phyloP scores from a whole-genome alignment of 331 rosid genomes.

The Pyrus hybrid region DNA sequence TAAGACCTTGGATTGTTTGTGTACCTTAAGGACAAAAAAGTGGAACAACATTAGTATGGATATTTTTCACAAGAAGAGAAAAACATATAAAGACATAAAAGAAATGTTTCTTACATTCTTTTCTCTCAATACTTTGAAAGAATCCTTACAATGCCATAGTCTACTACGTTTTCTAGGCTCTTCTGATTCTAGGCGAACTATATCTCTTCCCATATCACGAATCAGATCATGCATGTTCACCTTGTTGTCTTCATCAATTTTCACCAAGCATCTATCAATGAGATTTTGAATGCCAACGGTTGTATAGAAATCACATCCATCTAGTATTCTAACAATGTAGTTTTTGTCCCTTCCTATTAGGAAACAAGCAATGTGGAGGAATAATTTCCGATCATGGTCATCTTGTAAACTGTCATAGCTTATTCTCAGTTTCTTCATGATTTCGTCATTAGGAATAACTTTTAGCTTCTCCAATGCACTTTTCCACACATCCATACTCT shows the following conservation, averaged over 20 bases:
- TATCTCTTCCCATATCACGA: conserved; percentile 1
- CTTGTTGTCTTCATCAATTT: neutral
- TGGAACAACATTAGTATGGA: neutral
- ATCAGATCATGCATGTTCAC: conserved; percentile 1
- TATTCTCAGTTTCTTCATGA: neutral
- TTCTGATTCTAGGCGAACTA: neutral
- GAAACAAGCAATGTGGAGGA: conserved; percentile 13
- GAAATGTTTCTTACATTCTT: neutral
- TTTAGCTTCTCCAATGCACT: neutral
- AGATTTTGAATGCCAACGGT: neutral
- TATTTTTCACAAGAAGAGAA: neutral
- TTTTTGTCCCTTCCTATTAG: neutral
- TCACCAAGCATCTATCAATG: neutral
- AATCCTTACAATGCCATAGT: neutral
- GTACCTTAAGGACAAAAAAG: neutral
- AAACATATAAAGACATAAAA: neutral
- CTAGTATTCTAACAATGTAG: neutral
- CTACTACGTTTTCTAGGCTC: neutral
- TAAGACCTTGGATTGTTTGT: neutral
- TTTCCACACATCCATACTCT: neutral
- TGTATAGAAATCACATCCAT: conserved; percentile 1
- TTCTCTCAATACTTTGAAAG: neutral
- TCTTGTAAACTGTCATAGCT: neutral
- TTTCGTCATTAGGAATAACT: neutral
- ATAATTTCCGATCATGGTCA: neutral